Percentiles rank a stretch among this genome's conserved stretches.
Conservation (phyloP, 2,329 filamentous ascomycete genomes). For the Penicillium brevicompactum region DNA sequence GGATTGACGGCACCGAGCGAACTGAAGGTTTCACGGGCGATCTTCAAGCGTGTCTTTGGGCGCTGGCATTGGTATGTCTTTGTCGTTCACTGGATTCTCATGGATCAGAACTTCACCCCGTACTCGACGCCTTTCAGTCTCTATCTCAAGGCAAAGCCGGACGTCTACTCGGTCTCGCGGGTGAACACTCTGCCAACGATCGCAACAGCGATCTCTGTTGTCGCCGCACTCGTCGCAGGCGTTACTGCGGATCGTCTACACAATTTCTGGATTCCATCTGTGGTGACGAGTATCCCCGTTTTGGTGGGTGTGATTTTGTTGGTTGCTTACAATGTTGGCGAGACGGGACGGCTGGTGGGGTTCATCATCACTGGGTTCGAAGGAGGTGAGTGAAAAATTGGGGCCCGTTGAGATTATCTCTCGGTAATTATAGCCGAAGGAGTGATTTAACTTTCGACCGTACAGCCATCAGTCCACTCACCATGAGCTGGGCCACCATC, state of each 20-base stretch:
- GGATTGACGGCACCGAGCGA: constrained; percentile 33
- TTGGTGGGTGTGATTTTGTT: constrained; percentile 38
- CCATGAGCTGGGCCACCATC: constrained; percentile 46
- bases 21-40: constrained; percentile 34
- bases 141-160: constrained; percentile 43
- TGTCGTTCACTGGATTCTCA: constrained; percentile 40
- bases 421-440: not conserved
- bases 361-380: constrained; percentile 45
- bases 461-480: constrained; percentile 33
- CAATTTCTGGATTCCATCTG: constrained; percentile 39
- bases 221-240: constrained; percentile 37
- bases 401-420: not conserved
- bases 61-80: constrained; percentile 47
- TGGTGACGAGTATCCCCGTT: constrained; percentile 36
- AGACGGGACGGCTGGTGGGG: constrained; percentile 39
- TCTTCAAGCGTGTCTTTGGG: constrained; percentile 41
- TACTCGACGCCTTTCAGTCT: constrained; percentile 42
- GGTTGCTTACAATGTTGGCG: constrained; percentile 42
- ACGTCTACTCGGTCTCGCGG: constrained; percentile 41
- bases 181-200: constrained; percentile 48
- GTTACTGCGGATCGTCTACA: constrained; percentile 37
- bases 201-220: constrained; percentile 42
- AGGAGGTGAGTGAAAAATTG: constrained; percentile 28
- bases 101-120: constrained; percentile 42
- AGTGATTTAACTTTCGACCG: not conserved